Evolutionary conservation across 2,329 filamentous ascomycete species (phyloP), one percentile per base, ranked within the genome.

Genomic region (Niveomyces coronatus): DNA sequence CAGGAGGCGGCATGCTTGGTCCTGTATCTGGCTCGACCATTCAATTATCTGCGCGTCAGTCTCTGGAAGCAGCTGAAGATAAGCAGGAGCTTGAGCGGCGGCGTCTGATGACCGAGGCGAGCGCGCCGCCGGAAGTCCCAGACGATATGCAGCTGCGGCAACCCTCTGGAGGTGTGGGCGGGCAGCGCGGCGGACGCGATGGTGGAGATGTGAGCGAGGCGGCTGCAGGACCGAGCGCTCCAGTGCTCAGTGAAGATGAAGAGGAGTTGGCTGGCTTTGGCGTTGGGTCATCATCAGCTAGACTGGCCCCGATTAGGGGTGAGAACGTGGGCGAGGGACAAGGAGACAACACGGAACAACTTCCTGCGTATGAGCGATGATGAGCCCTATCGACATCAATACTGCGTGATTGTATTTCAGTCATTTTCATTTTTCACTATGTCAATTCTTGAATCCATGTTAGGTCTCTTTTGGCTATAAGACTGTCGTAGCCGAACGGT

Each of bases 31-130:
- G n/a, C n/a, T n/a, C n/a, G n/a, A n/a, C n/a, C n/a, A n/a, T n/a
- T n/a, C n/a, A n/a, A n/a, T n/a, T n/a, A n/a, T n/a, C n/a, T n/a
- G n/a, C n/a, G n/a, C n/a, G n/a, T n/a, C n/a, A n/a, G 16, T 47
- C 39, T 9, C 47, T 47, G 5, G 47, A 56, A 45, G 45, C 54
- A 16, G 44, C 61, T 3, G 84, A 91, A 39, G 88, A 93, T 56
- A 91, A 93, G 55, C 77, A 80, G 48, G 85, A 93, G 53, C 63
- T 86, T 6, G 82, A 88, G 53, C 68, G 78, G 15, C 71, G 64
- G 40, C 66, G 79, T 26, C 56, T 85, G n/a, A 63, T 82, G 43
- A 63, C 68, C 36, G 71, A 82, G 49, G 74, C 74, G 7, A 82
- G 79, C 53, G 73, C 74, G 8, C 80, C 80, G 4, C 70, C 70